Base-by-base conservation (phyloP, 345 rosid genomes). In the Turritis glabra region DNA sequence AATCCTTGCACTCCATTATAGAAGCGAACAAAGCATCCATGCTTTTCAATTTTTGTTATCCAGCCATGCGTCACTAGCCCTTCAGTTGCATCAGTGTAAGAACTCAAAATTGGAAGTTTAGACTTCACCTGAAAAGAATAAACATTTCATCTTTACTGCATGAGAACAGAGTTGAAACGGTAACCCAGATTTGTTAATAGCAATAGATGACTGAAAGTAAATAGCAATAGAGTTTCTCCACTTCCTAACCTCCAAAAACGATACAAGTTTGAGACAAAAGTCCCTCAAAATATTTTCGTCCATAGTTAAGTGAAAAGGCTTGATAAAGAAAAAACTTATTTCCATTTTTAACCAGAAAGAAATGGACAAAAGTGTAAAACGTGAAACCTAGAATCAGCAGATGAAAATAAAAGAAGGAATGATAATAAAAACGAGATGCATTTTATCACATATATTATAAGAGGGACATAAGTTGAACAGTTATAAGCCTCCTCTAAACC, bases 1-100 rank as follows among this genome's bases (percentile, higher is more conserved):
- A 95, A 90, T 77, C 97, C 99, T 74, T 92, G 99, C 80, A 95
- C 97, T 74, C 97, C 97, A 84, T 87, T 95, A 79, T 92, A 95
- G 69, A 95, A 95, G 65, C 91, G 92, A 72, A 92, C 90, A 59
- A 90, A 91, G 87, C 97, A 95, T 57, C 99, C 99, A 79, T 89
- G 90, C 56, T 90, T 86, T 81, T 92, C 99, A 74, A 87, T 92
- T 85, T 90, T 95, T 43, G 93, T 85, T 78, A 95, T 90, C 99
- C 99, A 95, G 64, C 99, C 99, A 84, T 92, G 99, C 6, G 92
- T 86, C 75, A 87, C 77, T 23, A 92, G 72, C 33, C 97, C 97
- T 60, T 85, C 88, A 38, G 84, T 81, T 73, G 92, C 99, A 81
- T 95, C 97, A 71, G 89, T 79, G 71, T 90, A 95, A 44, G 96